Conservation (phyloP, 306 rosid species). For the Fragaria vesca region DNA sequence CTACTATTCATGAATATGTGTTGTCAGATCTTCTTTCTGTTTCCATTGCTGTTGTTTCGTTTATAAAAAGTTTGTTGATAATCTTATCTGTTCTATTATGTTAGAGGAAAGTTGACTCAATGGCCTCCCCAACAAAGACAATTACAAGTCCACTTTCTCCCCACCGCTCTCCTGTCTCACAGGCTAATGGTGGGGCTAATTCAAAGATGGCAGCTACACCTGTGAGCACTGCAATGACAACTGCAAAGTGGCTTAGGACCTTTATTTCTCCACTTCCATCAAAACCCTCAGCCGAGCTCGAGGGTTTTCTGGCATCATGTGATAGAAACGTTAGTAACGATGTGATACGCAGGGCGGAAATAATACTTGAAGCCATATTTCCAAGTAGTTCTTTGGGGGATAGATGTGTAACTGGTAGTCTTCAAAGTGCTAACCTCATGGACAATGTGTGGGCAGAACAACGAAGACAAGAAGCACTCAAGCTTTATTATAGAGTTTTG, state of each 20-base stretch:
- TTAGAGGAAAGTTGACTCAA: constrained; percentile 72
- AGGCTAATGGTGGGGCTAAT: constrained; percentile 52
- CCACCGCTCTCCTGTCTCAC: constrained; percentile 73
- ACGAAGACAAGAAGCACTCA: constrained; percentile 83
- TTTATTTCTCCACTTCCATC: constrained; percentile 84
- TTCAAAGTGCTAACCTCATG: constrained; percentile 79
- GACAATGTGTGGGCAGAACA: constrained; percentile 97
- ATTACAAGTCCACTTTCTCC: constrained; percentile 84
- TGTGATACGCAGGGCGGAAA: constrained; percentile 80
- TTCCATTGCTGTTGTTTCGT: not conserved
- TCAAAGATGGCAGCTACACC: constrained; percentile 85
- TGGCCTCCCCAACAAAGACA: constrained; percentile 81
- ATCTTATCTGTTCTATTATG: constrained; percentile 27
- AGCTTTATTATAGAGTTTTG: constrained; percentile 83
- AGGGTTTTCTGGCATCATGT: constrained; percentile 73
- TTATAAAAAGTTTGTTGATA: constrained; percentile 12
- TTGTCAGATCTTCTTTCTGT: not conserved
- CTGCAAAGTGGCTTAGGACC: constrained; percentile 99
- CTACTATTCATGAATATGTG: not conserved
- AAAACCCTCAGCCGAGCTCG: constrained; percentile 80
- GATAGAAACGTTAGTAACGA: constrained; percentile 82
- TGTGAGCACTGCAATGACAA: constrained; percentile 98
- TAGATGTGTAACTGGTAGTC: constrained; percentile 60
- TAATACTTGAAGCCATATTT: constrained; percentile 92
- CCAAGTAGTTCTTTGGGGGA: constrained; percentile 86